Evolutionary conservation across 148 eudicot genomes (phyloP).

Genomic region (Salicornia ramosissima): DNA sequence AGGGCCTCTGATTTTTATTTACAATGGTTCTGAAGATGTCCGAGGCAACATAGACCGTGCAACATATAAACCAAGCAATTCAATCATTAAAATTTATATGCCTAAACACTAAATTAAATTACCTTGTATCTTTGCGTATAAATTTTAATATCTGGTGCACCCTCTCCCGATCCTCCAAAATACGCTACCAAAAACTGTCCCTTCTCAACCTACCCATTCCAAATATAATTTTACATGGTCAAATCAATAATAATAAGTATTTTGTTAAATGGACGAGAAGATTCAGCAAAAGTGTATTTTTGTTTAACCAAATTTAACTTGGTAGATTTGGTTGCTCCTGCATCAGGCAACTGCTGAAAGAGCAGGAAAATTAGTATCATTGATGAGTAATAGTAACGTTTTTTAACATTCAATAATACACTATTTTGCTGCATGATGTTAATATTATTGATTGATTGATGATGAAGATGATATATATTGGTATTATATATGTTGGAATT

Average conservation of each 20-base stretch:
- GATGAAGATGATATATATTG: too few relatives aligned
- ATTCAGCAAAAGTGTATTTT: constrained; percentile 59
- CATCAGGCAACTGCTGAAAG: neutral
- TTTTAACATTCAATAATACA: neutral
- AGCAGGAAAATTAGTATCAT: neutral
- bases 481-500: too few relatives aligned
- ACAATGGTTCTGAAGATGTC: too few relatives aligned
- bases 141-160: constrained; percentile 84
- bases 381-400: neutral
- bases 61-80: too few relatives aligned
- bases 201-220: constrained; percentile 49
- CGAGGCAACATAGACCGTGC: too few relatives aligned
- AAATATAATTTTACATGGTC: neutral
- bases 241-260: too few relatives aligned
- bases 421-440: too few relatives aligned
- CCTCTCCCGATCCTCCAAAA: constrained; percentile 83
- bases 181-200: constrained; percentile 79
- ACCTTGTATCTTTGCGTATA: constrained; percentile 83
- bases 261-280: constrained; percentile 54
- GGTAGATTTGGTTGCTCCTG: constrained; percentile 7
- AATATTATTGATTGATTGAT: too few relatives aligned
- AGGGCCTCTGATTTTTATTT: too few relatives aligned
- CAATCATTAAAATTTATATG: too few relatives aligned
- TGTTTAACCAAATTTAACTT: constrained; percentile 33
- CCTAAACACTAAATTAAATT: too few relatives aligned